Base-by-base conservation (phyloP, 129 eudicot species). In the Lactuca saligna region DNA sequence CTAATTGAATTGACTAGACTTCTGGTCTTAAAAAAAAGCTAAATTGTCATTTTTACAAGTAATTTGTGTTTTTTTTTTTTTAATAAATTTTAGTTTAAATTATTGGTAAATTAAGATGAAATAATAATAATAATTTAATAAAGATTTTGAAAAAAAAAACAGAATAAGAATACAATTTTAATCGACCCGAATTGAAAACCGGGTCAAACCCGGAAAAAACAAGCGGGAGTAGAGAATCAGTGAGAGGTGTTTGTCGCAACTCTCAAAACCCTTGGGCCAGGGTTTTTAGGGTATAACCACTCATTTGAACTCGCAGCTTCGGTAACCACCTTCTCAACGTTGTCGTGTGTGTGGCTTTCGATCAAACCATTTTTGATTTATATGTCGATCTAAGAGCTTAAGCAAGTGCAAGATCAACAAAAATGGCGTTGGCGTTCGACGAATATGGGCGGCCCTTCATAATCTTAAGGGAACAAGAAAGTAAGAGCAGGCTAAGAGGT, bases 381-480 rank as follows among this genome's bases (percentile, higher is more conserved):
- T 37, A 38, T 64, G 39, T 57, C 66, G 75, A 78, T 56, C 75
- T 32, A 8, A 64, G 61, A 72, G 9, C 77, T n/a, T 49, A 64
- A 55, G 51, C 31, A 6, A 66, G 14, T 56, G 41, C 50, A 7
- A 54, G 58, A 70, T 17, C 66, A 17, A 1, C 62, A 3, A 15
- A 75, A 71, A 94, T 94, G 99, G 90, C 99, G 79, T 64, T 94
- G 55, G 99, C 97, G 3, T 94, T 94, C 81, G 97, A 94, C 46
- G 99, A 94, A 49, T 94, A 61, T n/a, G 99, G 99, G 2, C 75
- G 99, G 49, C 97, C 93, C 37, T 89, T 94, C 77, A 89, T 94
- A 17, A 87, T 94, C 41, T n/a, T 94, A 0, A 74, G 69, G 77
- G 99, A 89, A 79, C 99, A 94, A 74, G 99, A 89, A 51, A 85